phyloP scores from a whole-genome alignment of 495 filamentous ascomycete species.

The Talaromyces adpressus region DNA sequence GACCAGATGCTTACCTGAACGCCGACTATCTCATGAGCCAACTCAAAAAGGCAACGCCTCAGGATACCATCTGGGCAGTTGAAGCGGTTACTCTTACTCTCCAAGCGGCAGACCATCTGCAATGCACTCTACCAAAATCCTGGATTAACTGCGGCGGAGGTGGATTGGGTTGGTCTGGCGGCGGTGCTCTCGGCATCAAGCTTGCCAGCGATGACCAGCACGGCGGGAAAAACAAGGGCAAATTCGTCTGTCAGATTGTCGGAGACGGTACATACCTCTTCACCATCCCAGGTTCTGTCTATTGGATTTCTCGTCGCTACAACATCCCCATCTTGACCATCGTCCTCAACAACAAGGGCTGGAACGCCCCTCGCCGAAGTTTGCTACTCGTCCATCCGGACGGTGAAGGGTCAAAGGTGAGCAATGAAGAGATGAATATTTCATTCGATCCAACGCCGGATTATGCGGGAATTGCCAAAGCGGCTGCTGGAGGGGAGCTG shows the following conservation, averaged over 20 bases:
- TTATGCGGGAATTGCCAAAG: constrained; percentile 86
- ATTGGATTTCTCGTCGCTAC: constrained; percentile 87
- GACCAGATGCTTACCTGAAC: constrained; percentile 58
- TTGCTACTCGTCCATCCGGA: constrained; percentile 76
- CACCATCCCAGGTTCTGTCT: constrained; percentile 79
- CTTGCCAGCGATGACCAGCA: constrained; percentile 62
- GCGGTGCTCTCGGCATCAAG: constrained; percentile 81
- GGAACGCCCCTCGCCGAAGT: constrained; percentile 76
- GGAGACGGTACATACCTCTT: constrained; percentile 93
- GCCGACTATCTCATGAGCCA: constrained; percentile 60
- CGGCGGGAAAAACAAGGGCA: constrained; percentile 54
- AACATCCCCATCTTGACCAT: constrained; percentile 85
- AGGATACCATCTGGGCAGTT: constrained; percentile 76
- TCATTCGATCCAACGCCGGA: constrained; percentile 80
- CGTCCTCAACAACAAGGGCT: constrained; percentile 91
- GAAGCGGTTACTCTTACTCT: constrained; percentile 83
- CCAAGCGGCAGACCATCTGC: constrained; percentile 76
- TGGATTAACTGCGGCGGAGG: constrained; percentile 96
- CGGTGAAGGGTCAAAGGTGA: constrained; percentile 69
- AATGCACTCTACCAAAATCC: constrained; percentile 65
- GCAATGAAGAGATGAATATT: constrained; percentile 85
- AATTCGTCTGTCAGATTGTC: constrained; percentile 89
- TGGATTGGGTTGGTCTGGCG: constrained; percentile 92
- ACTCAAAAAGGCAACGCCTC: constrained; percentile 58
- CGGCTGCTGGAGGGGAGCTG: constrained; percentile 71